These are phyloP conservation scores for Sonneratia alba DNA, from an alignment of 345 rosid species.

Conservation along the genomic window DNA sequence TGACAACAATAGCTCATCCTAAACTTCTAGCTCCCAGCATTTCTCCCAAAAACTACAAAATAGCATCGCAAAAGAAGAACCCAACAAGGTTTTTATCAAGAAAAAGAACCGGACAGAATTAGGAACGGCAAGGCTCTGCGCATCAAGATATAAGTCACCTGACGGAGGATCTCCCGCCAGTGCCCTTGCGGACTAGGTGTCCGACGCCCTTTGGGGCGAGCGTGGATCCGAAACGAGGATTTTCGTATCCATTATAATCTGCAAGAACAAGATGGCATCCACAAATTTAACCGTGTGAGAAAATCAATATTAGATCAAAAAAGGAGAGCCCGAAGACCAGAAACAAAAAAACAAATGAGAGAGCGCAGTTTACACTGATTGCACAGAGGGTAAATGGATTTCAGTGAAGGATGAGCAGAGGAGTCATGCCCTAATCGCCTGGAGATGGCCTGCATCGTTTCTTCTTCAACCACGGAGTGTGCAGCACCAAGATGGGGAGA, in stretches of 20 bases:
- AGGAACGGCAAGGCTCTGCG: neutral
- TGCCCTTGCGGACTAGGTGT: constrained; percentile 90
- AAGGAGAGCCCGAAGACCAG: neutral
- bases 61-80: too few species aligned
- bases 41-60: neutral
- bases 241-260: constrained; percentile 59
- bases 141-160: constrained; percentile 32
- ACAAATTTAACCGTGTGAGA: neutral
- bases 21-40: neutral
- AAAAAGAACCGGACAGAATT: neutral
- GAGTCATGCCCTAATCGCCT: constrained; percentile 56
- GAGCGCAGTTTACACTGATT: constrained; percentile 36
- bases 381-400: constrained; percentile 41
- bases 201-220: constrained; percentile 57
- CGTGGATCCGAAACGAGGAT: constrained; percentile 54
- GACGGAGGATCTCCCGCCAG: constrained; percentile 98
- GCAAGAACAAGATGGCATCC: neutral
- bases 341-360: neutral
- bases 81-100: too few species aligned
- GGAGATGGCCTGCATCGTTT: constrained; percentile 63
- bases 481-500: neutral
- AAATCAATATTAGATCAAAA: constrained; percentile 1
- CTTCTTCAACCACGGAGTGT: constrained; percentile 12
- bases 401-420: constrained; percentile 32
- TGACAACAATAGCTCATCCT: too few species aligned